A percentile compares a stretch with the other conserved stretches of the same genome.
These are phyloP conservation scores for Paracorniculantispora psalliotae DNA, from an alignment of 2,329 filamentous ascomycete species.

Conservation along the genomic window DNA sequence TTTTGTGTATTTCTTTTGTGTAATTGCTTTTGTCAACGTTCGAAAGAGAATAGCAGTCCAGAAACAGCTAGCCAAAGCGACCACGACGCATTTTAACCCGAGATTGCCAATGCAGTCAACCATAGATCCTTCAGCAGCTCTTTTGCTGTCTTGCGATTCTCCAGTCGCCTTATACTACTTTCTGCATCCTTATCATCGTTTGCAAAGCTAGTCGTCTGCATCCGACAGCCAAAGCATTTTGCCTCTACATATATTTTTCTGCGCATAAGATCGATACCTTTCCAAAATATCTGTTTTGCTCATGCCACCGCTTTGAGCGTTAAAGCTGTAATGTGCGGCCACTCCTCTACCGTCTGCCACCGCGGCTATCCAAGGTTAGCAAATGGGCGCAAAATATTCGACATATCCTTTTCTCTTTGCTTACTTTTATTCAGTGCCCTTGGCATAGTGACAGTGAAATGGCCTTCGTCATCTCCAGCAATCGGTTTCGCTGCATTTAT, in stretches of 20 bases:
- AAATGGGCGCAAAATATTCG: neutral
- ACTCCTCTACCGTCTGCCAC: neutral
- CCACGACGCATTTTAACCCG: neutral
- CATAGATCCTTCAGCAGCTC: too few species aligned
- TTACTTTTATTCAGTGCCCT: neutral
- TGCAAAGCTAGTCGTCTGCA: neutral
- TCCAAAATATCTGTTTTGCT: neutral
- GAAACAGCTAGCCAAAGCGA: neutral
- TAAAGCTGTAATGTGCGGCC: neutral
- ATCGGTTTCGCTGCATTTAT: neutral
- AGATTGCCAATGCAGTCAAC: too few species aligned
- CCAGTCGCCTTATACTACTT: too few species aligned
- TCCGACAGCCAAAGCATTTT: neutral
- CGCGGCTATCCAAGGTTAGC: neutral
- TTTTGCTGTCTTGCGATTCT: too few species aligned
- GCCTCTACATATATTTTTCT: neutral
- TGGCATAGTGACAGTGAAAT: neutral
- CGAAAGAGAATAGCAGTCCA: too few species aligned
- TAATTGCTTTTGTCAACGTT: neutral
- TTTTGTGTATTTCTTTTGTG: too few species aligned
- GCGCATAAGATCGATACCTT: neutral
- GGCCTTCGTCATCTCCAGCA: neutral
- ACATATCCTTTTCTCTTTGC: neutral
- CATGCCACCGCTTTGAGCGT: neutral
- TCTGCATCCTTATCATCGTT: too few species aligned